Evolutionary conservation across 2,329 filamentous ascomycete species (phyloP).

Genomic region (Myriosclerotinia duriaeana): DNA sequence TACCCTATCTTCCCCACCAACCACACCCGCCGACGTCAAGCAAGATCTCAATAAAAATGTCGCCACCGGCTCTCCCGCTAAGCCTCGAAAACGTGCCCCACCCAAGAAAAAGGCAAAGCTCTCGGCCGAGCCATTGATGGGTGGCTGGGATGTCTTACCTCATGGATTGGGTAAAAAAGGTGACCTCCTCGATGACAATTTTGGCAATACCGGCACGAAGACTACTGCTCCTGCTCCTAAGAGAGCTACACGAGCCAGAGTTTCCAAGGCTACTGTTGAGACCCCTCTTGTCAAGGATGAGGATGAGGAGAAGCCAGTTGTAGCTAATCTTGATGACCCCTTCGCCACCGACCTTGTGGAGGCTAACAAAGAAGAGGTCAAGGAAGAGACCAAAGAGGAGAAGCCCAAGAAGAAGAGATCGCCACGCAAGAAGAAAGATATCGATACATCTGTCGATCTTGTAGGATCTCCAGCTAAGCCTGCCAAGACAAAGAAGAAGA

Average conservation of each 20-base stretch:
- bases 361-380: not conserved
- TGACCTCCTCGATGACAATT: slow-evolving; percentile 25
- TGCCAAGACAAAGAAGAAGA: slow-evolving; percentile 41
- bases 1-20: slow-evolving; percentile 16
- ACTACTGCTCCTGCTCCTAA: not conserved
- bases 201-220: slow-evolving; percentile 2
- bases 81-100: slow-evolving; percentile 24
- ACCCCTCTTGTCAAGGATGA: slow-evolving; percentile 8
- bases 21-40: not conserved
- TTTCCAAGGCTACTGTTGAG: not conserved
- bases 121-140: slow-evolving; percentile 26
- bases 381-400: slow-evolving; percentile 15
- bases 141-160: slow-evolving; percentile 49
- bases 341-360: not conserved
- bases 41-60: not conserved
- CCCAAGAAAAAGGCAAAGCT: slow-evolving; percentile 22
- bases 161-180: slow-evolving; percentile 52
- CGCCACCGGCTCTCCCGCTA: slow-evolving; percentile 10
- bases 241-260: not conserved
- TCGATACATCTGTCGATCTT: slow-evolving; percentile 19
- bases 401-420: slow-evolving; percentile 26
- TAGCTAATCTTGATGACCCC: slow-evolving; percentile 2
- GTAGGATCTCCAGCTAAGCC: slow-evolving; percentile 13
- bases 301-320: slow-evolving; percentile 16
- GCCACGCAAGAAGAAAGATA: slow-evolving; percentile 18